These are phyloP conservation scores for Aspergillus latus DNA, from an alignment of 2,329 filamentous ascomycete genomes.

Conservation along the genomic window DNA sequence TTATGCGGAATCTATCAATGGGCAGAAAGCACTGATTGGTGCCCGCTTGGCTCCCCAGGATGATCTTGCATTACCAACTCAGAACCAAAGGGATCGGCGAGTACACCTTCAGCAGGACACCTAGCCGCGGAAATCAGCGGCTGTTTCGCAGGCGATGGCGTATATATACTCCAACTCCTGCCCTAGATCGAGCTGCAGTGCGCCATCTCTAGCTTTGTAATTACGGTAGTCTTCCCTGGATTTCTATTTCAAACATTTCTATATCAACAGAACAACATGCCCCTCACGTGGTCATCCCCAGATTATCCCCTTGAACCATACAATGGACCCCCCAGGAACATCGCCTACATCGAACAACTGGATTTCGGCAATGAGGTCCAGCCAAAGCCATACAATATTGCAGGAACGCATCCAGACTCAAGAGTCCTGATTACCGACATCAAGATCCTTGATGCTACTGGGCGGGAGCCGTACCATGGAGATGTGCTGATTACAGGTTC, in stretches of 20 bases:
- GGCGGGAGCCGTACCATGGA: slow-evolving; percentile 38
- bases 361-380: slow-evolving; percentile 33
- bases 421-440: slow-evolving; percentile 41
- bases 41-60: not conserved
- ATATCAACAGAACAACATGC: not conserved
- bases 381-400: slow-evolving; percentile 37
- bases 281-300: not conserved
- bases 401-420: slow-evolving; percentile 35
- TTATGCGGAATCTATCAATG: not conserved
- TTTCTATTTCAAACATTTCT: not conserved
- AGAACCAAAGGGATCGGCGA: not conserved
- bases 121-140: not conserved
- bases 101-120: no score
- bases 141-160: not conserved
- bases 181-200: not conserved
- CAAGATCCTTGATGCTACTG: slow-evolving; percentile 43
- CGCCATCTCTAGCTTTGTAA: not conserved
- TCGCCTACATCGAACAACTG: slow-evolving; percentile 29
- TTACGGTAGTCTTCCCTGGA: not conserved
- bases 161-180: not conserved
- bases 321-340: slow-evolving; percentile 27
- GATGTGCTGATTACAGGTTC: slow-evolving; percentile 42
- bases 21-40: not conserved
- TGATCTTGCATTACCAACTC: no score
- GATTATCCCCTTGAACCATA: slow-evolving; percentile 13